These are phyloP conservation scores for Whalleya microplaca DNA, from an alignment of 2,329 filamentous ascomycete genomes.

Conservation along the genomic window DNA sequence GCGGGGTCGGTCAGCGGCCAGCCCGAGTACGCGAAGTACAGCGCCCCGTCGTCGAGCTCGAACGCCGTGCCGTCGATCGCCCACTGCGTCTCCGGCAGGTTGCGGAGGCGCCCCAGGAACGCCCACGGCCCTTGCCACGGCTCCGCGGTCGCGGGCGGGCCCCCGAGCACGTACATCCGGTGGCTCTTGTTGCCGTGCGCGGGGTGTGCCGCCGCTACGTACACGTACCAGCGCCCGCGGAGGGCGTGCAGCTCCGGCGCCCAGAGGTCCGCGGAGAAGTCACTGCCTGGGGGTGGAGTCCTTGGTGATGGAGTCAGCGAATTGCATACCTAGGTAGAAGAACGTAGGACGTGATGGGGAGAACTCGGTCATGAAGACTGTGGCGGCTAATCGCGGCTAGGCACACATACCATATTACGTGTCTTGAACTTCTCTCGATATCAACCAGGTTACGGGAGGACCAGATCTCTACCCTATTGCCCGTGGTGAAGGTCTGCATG, in stretches of 20 bases:
- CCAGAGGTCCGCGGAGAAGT: slow-evolving; percentile 39
- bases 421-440: slow-evolving; percentile 30
- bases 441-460: slow-evolving; percentile 33
- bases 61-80: slow-evolving; percentile 40
- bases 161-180: slow-evolving; percentile 39
- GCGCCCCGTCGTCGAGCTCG: slow-evolving; percentile 28
- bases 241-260: slow-evolving; percentile 39
- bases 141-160: slow-evolving; percentile 31
- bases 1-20: slow-evolving; percentile 33
- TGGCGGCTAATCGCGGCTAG: not conserved
- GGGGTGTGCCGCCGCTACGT: slow-evolving; percentile 37
- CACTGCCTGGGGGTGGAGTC: slow-evolving; percentile 35
- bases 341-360: not conserved
- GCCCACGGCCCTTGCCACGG: slow-evolving; percentile 36
- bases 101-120: slow-evolving; percentile 35
- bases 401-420: slow-evolving; percentile 37
- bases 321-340: not conserved
- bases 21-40: slow-evolving; percentile 39
- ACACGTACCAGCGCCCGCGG: slow-evolving; percentile 39
- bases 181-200: slow-evolving; percentile 37
- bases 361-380: too few relatives aligned
- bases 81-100: slow-evolving; percentile 36
- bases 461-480: slow-evolving; percentile 39
- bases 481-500: slow-evolving; percentile 37
- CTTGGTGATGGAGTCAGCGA: slow-evolving; percentile 15